Percentiles rank a stretch among this genome's conserved stretches.
Evolutionary conservation across 2,329 filamentous ascomycete genomes (phyloP).

Genomic region (Bretziella fagacearum): DNA sequence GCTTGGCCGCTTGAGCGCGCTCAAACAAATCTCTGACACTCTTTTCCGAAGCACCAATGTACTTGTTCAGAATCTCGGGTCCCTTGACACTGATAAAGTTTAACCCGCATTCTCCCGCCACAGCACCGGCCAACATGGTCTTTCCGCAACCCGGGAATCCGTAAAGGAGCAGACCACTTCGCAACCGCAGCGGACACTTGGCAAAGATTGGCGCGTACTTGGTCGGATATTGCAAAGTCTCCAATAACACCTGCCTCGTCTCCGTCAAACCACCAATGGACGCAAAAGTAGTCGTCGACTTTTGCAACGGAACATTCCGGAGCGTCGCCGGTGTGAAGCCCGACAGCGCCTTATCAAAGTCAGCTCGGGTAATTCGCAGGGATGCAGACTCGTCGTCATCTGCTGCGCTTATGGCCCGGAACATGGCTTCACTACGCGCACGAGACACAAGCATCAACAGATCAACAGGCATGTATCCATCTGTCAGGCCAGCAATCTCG

Average conservation of each 20-base stretch:
- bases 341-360: constrained; percentile 72
- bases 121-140: constrained; percentile 83
- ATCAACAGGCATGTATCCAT: constrained; percentile 96
- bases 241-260: constrained; percentile 78
- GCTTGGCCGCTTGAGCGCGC: constrained; percentile 72
- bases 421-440: constrained; percentile 81
- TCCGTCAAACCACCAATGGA: constrained; percentile 77
- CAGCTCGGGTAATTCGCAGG: constrained; percentile 50
- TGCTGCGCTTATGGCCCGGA: constrained; percentile 52
- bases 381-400: constrained; percentile 28
- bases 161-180: constrained; percentile 83
- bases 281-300: constrained; percentile 79
- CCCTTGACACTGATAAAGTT: constrained; percentile 99
- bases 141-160: constrained; percentile 95
- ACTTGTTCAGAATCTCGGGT: constrained; percentile 96
- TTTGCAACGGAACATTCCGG: constrained; percentile 84
- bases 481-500: constrained; percentile 81
- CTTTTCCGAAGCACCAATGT: constrained; percentile 95
- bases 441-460: constrained; percentile 70
- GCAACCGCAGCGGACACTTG: constrained; percentile 82
- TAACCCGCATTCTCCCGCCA: constrained; percentile 92
- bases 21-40: constrained; percentile 90
- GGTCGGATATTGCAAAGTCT: constrained; percentile 92
- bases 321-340: constrained; percentile 92
- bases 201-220: constrained; percentile 97